phyloP scores from a whole-genome alignment of 345 rosid species.

The Ailanthus altissimus region DNA sequence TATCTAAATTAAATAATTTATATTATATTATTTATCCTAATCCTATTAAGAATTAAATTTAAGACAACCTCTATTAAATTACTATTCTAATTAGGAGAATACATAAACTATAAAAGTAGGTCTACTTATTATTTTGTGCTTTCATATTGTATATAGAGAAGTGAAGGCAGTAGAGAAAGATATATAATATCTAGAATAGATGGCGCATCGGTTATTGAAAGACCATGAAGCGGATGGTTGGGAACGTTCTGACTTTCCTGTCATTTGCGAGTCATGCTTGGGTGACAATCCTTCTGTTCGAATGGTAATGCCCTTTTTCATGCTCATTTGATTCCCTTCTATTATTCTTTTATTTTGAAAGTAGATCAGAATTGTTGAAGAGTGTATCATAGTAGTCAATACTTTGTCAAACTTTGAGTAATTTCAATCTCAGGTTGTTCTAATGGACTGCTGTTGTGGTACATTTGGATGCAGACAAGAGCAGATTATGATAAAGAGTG shows the following conservation, averaged over 20 bases:
- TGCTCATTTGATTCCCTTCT: background rate
- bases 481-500: conserved; percentile 94
- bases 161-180: background rate
- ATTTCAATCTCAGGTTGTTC: background rate
- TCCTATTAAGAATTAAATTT: too few species aligned
- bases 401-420: background rate
- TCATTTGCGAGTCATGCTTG: conserved; percentile 90
- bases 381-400: background rate
- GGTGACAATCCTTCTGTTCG: conserved; percentile 97
- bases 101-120: too few species aligned
- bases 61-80: too few species aligned
- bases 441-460: background rate
- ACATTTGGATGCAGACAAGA: conserved; percentile 51
- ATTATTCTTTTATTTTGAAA: too few species aligned
- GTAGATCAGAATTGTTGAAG: background rate
- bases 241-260: conserved; percentile 95
- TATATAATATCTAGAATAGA: conserved; percentile 26
- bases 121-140: too few species aligned
- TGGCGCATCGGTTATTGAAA: conserved; percentile 88
- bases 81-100: too few species aligned
- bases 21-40: too few species aligned
- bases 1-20: too few species aligned
- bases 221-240: conserved; percentile 91
- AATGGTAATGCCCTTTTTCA: conserved; percentile 53
- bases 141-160: background rate